phyloP scores from a whole-genome alignment of 306 rosid species.

The Cajanus cajan region DNA sequence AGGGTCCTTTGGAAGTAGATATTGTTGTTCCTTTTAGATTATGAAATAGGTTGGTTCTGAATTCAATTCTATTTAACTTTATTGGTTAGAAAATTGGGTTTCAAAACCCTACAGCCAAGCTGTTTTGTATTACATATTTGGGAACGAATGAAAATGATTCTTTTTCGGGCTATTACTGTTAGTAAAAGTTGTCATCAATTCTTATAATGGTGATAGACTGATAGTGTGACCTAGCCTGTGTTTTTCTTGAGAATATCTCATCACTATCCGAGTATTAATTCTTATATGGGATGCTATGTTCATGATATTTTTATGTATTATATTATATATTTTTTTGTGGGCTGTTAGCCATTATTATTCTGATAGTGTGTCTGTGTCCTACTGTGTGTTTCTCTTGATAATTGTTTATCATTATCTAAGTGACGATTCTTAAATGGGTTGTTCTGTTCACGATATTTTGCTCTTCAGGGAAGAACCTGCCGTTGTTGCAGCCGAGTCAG shows the following conservation, averaged over 20 bases:
- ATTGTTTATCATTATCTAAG: no score
- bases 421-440: no score
- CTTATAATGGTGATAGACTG: no score
- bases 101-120: background rate
- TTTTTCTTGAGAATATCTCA: background rate
- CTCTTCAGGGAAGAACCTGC: constrained; percentile 38
- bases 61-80: background rate
- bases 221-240: background rate
- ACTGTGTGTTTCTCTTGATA: no score
- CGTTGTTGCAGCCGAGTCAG: constrained; percentile 40
- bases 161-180: no score
- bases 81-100: background rate
- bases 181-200: background rate
- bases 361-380: no score
- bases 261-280: background rate
- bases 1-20: background rate
- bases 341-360: no score
- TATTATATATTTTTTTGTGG: no score
- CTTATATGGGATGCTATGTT: background rate
- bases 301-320: background rate
- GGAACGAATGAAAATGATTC: background rate
- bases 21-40: background rate
- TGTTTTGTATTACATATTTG: background rate
- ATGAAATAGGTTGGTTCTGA: background rate
- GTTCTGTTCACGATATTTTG: background rate